Percentiles rank a stretch among this genome's conserved stretches.
phyloP scores from a whole-genome alignment of 2,329 filamentous ascomycete species.

The Endothia cerciana region DNA sequence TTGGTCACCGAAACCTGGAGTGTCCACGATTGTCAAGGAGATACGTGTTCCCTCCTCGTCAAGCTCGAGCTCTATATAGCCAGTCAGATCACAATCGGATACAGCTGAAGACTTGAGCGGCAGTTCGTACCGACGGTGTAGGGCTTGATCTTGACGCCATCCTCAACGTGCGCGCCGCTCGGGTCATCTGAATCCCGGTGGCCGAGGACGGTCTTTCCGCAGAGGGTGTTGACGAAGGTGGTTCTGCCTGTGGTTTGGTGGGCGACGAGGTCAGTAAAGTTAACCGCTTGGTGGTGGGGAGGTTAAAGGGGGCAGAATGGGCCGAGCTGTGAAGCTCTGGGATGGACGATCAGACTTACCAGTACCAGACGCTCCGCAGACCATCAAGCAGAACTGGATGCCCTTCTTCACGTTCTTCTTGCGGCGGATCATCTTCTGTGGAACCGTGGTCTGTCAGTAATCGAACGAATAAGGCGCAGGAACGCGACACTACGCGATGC shows the following conservation, averaged over 20 bases:
- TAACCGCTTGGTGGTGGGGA: conserved; percentile 23
- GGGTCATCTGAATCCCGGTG: conserved; percentile 95
- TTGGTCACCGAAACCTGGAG: conserved; percentile 96
- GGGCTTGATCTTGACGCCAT: conserved; percentile 98
- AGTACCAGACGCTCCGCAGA: conserved; percentile 97
- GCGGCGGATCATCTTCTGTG: conserved; percentile 91
- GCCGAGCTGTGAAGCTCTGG: conserved; percentile 17
- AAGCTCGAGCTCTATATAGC: conserved; percentile 76
- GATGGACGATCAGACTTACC: conserved; percentile 61
- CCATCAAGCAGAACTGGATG: conserved; percentile 99
- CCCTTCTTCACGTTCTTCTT: conserved; percentile 99
- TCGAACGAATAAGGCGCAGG: conserved; percentile 22
- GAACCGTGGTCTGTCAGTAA: conserved; percentile 35
- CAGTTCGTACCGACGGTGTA: conserved; percentile 83
- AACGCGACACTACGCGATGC: conserved; percentile 24
- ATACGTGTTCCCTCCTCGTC: conserved; percentile 99
- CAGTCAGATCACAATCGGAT: conserved; percentile 35
- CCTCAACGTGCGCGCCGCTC: conserved; percentile 85
- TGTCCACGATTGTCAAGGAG: conserved; percentile 97
- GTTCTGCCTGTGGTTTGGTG: conserved; percentile 72
- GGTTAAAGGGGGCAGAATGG: conserved; percentile 14
- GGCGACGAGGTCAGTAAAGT: conserved; percentile 25
- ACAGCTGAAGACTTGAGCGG: not conserved
- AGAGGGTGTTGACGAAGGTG: conserved; percentile 99
- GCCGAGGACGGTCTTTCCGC: conserved; percentile 87